These are phyloP conservation scores for Nemania sp. DNA, from an alignment of 2,329 filamentous ascomycete species.

Conservation along the genomic window DNA sequence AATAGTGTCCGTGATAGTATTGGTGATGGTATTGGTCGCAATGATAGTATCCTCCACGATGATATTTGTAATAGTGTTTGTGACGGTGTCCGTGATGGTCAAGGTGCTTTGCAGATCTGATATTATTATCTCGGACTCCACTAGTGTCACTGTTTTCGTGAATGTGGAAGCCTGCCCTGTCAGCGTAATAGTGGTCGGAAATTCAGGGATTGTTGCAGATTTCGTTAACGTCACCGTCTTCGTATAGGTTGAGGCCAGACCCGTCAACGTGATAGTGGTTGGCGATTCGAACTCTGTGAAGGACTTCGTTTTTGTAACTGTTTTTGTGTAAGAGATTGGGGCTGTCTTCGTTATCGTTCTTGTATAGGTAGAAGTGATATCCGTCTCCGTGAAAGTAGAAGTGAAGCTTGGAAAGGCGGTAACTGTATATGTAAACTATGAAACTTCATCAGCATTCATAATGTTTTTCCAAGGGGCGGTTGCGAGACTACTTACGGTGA, in stretches of 20 bases:
- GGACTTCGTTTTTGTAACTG: neutral
- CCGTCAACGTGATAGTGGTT: neutral
- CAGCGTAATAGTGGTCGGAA: conserved; percentile 4
- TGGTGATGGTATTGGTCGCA: neutral
- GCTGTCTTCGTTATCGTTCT: neutral
- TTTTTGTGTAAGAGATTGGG: neutral
- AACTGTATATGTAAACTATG: conserved; percentile 10
- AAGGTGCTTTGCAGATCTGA: neutral
- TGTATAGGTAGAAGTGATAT: neutral
- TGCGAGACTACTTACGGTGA: neutral
- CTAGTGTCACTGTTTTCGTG: conserved; percentile 3
- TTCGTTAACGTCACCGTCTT: neutral
- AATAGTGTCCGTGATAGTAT: neutral
- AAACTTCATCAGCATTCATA: neutral
- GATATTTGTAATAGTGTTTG: neutral
- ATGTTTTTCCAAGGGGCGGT: neutral
- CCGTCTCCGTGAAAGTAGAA: neutral
- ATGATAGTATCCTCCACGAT: neutral
- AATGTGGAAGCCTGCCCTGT: neutral
- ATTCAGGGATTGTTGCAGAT: neutral
- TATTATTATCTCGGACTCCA: neutral
- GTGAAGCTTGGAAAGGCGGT: neutral
- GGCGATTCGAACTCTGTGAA: neutral
- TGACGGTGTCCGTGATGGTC: conserved; percentile 1
- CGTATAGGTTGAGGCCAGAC: neutral